Evolutionary conservation across 23 red algal genomes (phyloP).

Genomic region (Gracilaria gracilis): DNA sequence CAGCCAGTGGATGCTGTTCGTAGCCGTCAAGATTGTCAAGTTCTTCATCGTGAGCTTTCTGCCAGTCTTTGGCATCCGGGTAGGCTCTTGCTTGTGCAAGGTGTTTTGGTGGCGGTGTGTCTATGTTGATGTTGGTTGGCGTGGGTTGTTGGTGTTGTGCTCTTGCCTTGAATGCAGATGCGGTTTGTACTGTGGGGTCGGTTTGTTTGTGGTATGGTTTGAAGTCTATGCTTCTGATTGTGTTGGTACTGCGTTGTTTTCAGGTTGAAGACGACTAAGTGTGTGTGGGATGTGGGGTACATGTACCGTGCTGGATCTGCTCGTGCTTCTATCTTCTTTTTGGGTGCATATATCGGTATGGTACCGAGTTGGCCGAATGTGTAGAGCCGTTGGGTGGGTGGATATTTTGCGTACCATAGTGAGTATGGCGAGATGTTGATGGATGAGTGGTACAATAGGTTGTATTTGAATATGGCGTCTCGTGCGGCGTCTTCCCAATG

Average conservation of each 20-base stretch:
- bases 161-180: too few species aligned
- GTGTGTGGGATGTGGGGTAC: background rate
- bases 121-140: too few species aligned
- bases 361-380: conserved; percentile 18
- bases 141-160: too few species aligned
- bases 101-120: too few species aligned
- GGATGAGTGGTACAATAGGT: conserved; percentile 1
- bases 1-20: too few species aligned
- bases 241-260: too few species aligned
- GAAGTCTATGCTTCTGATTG: too few species aligned
- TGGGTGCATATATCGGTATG: background rate
- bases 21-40: background rate
- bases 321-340: conserved; percentile 12
- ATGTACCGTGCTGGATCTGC: conserved; percentile 1
- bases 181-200: too few species aligned
- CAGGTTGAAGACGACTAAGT: background rate
- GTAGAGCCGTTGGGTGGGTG: background rate
- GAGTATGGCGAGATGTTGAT: background rate
- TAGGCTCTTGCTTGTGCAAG: background rate
- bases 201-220: background rate
- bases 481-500: conserved; percentile 31
- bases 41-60: too few species aligned
- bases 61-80: too few species aligned
- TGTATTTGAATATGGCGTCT: conserved; percentile 25
- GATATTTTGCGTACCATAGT: conserved; percentile 2